phyloP scores from a whole-genome alignment of 768 basidiomycete species.

The Pulveroboletus ravenelii region DNA sequence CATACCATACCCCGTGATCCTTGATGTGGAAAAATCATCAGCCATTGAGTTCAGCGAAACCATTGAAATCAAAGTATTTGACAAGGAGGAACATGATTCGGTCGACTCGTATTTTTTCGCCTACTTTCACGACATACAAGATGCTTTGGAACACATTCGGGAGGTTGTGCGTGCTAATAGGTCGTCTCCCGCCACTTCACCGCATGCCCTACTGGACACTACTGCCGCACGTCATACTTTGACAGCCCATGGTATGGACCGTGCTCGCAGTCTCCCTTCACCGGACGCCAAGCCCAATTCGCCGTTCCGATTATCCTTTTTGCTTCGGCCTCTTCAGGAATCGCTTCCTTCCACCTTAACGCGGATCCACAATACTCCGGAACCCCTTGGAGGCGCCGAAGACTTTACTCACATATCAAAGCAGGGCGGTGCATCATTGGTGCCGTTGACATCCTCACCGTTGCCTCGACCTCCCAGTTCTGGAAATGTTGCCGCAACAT shows the following conservation, averaged over 20 bases:
- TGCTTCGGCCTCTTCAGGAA: constrained; percentile 69
- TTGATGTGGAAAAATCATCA: constrained; percentile 83
- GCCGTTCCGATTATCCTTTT: constrained; percentile 57
- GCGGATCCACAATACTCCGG: constrained; percentile 30
- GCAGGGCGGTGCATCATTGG: constrained; percentile 49
- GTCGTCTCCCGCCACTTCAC: constrained; percentile 20
- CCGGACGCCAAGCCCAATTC: constrained; percentile 34
- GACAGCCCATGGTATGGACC: constrained; percentile 33
- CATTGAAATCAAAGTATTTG: constrained; percentile 88
- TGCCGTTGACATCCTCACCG: constrained; percentile 51
- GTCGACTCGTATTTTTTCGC: constrained; percentile 92
- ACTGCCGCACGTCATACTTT: constrained; percentile 40
- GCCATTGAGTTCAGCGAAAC: constrained; percentile 97
- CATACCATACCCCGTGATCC: constrained; percentile 84
- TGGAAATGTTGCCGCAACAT: constrained; percentile 3
- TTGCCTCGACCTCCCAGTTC: constrained; percentile 16
- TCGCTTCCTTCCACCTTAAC: constrained; percentile 36
- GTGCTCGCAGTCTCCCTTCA: constrained; percentile 36
- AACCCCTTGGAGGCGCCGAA: constrained; percentile 40
- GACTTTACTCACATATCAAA: constrained; percentile 72
- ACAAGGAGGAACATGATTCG: constrained; percentile 70
- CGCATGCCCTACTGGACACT: constrained; percentile 50
- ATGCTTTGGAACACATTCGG: constrained; percentile 77
- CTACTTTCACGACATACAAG: constrained; percentile 80
- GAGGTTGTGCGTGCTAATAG: constrained; percentile 63